Percentiles rank a stretch among this genome's conserved stretches.
Conservation (phyloP, 2,329 filamentous ascomycete genomes). For the Raffaelea deltoideospora region DNA sequence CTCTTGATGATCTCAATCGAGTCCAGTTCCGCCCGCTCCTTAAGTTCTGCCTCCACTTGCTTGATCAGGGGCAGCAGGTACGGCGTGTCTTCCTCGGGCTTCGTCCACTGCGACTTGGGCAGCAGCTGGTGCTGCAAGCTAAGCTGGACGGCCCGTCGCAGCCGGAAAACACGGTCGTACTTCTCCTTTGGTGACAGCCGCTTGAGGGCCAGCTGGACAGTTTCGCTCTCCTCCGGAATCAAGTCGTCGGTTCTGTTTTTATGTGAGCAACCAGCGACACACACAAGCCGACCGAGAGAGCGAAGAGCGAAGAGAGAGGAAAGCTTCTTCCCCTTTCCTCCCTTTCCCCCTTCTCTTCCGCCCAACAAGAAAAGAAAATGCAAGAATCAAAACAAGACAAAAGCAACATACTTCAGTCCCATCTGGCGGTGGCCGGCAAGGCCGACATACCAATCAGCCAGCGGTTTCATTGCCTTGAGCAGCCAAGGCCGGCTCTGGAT, state of each 20-base stretch:
- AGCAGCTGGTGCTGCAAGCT: conserved; percentile 49
- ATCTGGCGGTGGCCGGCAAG: conserved; percentile 40
- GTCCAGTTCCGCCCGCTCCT: conserved; percentile 38
- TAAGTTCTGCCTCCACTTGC: conserved; percentile 29
- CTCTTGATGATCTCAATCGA: conserved; percentile 33
- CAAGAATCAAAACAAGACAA: background rate
- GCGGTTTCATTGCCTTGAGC: conserved; percentile 58
- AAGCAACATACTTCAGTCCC: conserved; percentile 9
- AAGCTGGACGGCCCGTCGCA: conserved; percentile 83
- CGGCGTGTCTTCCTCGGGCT: conserved; percentile 37
- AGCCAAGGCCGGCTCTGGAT: conserved; percentile 80
- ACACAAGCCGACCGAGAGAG: too few relatives aligned
- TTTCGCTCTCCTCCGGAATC: conserved; percentile 81
- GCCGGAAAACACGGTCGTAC: conserved; percentile 95
- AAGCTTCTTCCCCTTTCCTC: too few relatives aligned
- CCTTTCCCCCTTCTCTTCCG: too few relatives aligned
- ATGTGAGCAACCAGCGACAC: too few relatives aligned
- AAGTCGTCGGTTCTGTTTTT: conserved; percentile 92
- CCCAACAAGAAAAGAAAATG: background rate
- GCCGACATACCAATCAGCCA: conserved; percentile 79
- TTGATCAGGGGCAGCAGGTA: conserved; percentile 39
- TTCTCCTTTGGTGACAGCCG: conserved; percentile 78
- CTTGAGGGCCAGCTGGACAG: conserved; percentile 75
- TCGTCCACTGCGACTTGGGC: conserved; percentile 46
- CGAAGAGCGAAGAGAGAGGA: too few relatives aligned